Conservation (phyloP, 2,329 filamentous ascomycete species). For the Hymenoscyphus salicellus region DNA sequence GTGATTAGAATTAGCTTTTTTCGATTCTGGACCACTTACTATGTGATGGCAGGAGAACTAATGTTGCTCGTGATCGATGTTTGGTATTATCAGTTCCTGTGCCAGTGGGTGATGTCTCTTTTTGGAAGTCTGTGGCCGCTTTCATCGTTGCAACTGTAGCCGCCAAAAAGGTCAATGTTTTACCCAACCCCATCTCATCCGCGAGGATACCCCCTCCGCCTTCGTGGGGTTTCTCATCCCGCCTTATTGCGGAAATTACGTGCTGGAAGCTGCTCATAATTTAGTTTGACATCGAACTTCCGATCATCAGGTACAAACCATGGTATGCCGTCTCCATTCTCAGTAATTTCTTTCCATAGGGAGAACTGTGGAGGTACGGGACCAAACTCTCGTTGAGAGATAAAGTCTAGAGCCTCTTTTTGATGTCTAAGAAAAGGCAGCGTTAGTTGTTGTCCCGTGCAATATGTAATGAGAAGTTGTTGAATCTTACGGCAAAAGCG, state of each 20-base stretch:
- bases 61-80: conserved; percentile 39
- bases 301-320: conserved; percentile 25
- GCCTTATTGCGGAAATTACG: too few species aligned
- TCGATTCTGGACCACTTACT: conserved; percentile 32
- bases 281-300: background rate
- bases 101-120: background rate
- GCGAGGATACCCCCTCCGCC: conserved; percentile 57
- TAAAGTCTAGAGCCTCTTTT: conserved; percentile 39
- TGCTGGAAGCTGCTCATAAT: conserved; percentile 37
- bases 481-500: too few species aligned
- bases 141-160: conserved; percentile 43
- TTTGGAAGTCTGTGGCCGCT: conserved; percentile 28
- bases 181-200: conserved; percentile 58
- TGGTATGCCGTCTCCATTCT: conserved; percentile 28
- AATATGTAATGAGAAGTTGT: too few species aligned
- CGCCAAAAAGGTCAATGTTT: conserved; percentile 48
- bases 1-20: background rate
- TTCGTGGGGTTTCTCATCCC: conserved; percentile 38
- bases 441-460: too few species aligned
- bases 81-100: background rate
- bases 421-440: conserved; percentile 37
- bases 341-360: conserved; percentile 35
- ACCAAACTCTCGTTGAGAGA: conserved; percentile 41
- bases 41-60: conserved; percentile 45
- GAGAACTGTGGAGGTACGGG: conserved; percentile 33